Percentiles rank a stretch among this genome's conserved stretches.
phyloP scores from a whole-genome alignment of 2,329 filamentous ascomycete species.

The Zarea fungicola region DNA sequence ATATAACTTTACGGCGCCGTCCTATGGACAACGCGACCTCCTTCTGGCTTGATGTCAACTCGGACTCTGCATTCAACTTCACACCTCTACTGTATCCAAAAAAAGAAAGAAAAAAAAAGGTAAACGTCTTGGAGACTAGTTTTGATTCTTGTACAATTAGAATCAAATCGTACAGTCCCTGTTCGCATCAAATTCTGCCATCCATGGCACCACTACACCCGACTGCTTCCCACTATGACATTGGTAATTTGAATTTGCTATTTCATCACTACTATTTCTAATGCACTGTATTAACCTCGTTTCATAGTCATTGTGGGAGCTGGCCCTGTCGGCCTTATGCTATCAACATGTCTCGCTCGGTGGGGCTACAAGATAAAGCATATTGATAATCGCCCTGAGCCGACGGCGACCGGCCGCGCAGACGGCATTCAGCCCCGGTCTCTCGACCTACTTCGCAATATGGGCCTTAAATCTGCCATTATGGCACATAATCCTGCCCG shows the following conservation, averaged over 20 bases:
- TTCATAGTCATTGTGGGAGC: slow-evolving; percentile 76
- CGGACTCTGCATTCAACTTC: background rate
- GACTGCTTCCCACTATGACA: slow-evolving; percentile 32
- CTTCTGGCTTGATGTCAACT: background rate
- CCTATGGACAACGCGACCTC: background rate
- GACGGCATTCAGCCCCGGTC: slow-evolving; percentile 91
- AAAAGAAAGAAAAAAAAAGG: too few species aligned
- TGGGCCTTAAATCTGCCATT: slow-evolving; percentile 81
- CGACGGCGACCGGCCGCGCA: slow-evolving; percentile 78
- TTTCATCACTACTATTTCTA: background rate
- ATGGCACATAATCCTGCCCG: slow-evolving; percentile 85
- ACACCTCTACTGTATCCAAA: too few species aligned
- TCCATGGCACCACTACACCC: slow-evolving; percentile 6
- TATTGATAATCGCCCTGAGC: slow-evolving; percentile 83
- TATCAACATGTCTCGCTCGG: slow-evolving; percentile 80
- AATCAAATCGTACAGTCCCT: too few species aligned
- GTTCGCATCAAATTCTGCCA: too few species aligned
- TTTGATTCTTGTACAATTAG: too few species aligned
- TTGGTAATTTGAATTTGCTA: slow-evolving; percentile 29
- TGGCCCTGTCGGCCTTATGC: slow-evolving; percentile 80
- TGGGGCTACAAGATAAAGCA: slow-evolving; percentile 96
- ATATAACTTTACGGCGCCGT: slow-evolving; percentile 3
- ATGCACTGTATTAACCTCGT: slow-evolving; percentile 16
- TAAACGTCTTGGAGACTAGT: too few species aligned
- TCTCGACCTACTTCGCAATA: slow-evolving; percentile 78